These are phyloP conservation scores for Rhynchosporium agropyri DNA, from an alignment of 2,329 filamentous ascomycete genomes.

Conservation along the genomic window DNA sequence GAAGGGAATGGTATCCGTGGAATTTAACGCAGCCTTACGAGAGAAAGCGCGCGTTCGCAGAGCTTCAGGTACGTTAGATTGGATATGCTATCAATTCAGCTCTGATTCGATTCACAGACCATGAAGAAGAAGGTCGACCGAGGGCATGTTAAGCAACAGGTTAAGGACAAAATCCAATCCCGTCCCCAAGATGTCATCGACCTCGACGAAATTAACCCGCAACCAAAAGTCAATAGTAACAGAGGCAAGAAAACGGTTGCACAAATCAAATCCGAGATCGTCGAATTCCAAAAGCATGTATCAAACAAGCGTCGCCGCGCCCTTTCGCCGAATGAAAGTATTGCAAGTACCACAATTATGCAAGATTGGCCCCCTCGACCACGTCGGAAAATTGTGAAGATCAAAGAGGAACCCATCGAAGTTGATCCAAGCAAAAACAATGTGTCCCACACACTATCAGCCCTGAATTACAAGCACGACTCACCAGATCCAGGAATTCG, in stretches of 20 bases:
- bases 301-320: background rate
- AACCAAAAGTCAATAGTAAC: background rate
- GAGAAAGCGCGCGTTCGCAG: slow-evolving; percentile 7
- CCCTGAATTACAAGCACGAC: background rate
- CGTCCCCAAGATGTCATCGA: background rate
- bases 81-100: too few relatives aligned
- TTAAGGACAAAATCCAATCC: background rate
- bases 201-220: background rate
- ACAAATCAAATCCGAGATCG: background rate
- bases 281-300: background rate
- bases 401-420: slow-evolving; percentile 16
- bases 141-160: background rate
- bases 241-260: background rate
- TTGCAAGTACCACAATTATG: background rate
- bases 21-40: slow-evolving; percentile 9
- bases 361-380: background rate
- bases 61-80: slow-evolving; percentile 8
- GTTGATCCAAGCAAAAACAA: background rate
- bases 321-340: background rate
- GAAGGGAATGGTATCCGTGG: slow-evolving; percentile 19
- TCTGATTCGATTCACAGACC: background rate
- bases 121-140: background rate
- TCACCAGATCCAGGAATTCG: background rate
- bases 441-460: background rate
- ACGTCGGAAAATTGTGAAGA: background rate